Conservation (phyloP, 345 rosid species). For the Abelmoschus esculentus region DNA sequence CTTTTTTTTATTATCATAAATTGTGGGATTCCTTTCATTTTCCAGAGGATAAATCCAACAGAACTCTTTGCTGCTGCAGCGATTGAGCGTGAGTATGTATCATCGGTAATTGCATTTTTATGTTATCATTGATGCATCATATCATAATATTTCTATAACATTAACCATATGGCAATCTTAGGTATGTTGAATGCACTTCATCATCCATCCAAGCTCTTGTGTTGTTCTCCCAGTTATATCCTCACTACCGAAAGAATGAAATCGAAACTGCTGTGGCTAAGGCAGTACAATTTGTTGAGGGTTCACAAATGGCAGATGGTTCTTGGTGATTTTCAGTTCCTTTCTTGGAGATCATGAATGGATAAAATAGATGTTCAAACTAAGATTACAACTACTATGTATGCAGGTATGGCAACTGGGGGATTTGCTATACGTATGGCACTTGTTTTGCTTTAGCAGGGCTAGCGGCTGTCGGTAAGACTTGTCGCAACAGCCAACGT, state of each 20-base stretch:
- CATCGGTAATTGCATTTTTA: background rate
- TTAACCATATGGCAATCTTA: background rate
- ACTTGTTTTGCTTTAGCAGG: constrained; percentile 9
- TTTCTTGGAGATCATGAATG: background rate
- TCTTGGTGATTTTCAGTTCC: constrained; percentile 2
- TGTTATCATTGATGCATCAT: background rate
- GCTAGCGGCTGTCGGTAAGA: constrained; percentile 5
- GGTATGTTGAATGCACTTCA: constrained; percentile 8
- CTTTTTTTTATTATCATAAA: background rate
- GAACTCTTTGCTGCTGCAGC: constrained; percentile 8
- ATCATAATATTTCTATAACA: background rate
- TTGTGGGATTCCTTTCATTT: background rate
- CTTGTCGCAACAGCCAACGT: background rate
- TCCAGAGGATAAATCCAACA: constrained; percentile 5
- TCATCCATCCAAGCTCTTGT: constrained; percentile 4
- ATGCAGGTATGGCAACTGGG: constrained; percentile 11
- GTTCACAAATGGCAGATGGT: background rate
- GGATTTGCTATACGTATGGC: constrained; percentile 9
- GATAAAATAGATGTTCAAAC: background rate
- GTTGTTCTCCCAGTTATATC: constrained; percentile 1
- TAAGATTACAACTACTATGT: background rate
- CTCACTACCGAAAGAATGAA: background rate
- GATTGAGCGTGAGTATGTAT: constrained; percentile 4
- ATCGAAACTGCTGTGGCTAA: constrained; percentile 8
- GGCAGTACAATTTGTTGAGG: constrained; percentile 1